Conservation (phyloP, 352 stramenopile species). For the Blastocystis sp. region DNA sequence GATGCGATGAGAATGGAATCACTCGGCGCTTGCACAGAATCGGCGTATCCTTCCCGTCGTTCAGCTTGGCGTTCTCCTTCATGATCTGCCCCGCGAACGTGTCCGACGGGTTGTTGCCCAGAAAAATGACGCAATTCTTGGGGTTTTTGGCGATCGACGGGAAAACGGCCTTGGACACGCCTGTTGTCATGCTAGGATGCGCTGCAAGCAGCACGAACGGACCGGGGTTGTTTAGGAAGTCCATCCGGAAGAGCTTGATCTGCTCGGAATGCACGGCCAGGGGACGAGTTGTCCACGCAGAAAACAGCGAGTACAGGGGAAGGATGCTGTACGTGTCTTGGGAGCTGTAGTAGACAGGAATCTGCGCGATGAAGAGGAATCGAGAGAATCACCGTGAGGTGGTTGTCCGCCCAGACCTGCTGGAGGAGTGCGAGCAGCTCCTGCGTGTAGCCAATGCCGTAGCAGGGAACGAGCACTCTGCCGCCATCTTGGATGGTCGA, state of each 20-base stretch:
- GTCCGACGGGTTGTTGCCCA: constrained; percentile 38
- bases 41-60: constrained; percentile 2
- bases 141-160: not conserved
- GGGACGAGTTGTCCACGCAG: constrained; percentile 14
- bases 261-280: not conserved
- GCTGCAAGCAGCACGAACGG: constrained; percentile 32
- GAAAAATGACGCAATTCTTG: constrained; percentile 31
- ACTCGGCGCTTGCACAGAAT: constrained; percentile 18
- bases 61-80: not conserved
- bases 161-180: constrained; percentile 34
- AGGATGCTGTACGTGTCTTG: constrained; percentile 23
- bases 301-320: constrained; percentile 34
- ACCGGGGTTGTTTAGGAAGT: not conserved
- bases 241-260: constrained; percentile 29
- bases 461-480: constrained; percentile 44
- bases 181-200: constrained; percentile 18
- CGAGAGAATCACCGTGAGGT: not conserved
- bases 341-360: constrained; percentile 6
- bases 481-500: constrained; percentile 13
- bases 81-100: constrained; percentile 35
- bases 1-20: constrained; percentile 53
- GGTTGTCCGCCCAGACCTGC: not conserved
- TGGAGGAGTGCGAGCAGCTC: constrained; percentile 5
- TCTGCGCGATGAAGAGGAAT: not conserved
- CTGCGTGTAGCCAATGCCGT: constrained; percentile 47